Evolutionary conservation across 495 filamentous ascomycete genomes (phyloP), one percentile per base, ranked within the genome.

Genomic region (Paragyromitra xinjiangensis): DNA sequence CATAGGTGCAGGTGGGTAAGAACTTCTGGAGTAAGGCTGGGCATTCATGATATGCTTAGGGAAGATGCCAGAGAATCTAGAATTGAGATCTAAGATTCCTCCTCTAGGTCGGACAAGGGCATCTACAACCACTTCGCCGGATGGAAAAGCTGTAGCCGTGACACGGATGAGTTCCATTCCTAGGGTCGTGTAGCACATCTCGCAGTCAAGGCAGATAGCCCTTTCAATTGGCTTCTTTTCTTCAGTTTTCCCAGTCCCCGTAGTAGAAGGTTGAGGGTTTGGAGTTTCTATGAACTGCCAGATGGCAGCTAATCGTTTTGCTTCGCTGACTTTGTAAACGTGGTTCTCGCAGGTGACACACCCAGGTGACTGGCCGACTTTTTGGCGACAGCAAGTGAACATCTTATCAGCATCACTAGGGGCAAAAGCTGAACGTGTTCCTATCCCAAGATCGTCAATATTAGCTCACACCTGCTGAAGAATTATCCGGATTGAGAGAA

Each of bases 151-250:
- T 40, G 92, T 89, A 8, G 91, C 93, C 0, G 95, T 97, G 24
- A 99, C 82, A 19, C 95, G 92, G 58, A 98, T 90, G 14, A 99
- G 86, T 81, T 99, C 95, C 69, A 98, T 82, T 0, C 95, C 95
- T 45, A 90, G 77, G 1, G 91, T 91, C 0, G 95, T 98, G 82
- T 95, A 99, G 8, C 92, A 92, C 95, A 99, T 99, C 81, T 99
- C 95, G 81, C 96, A 97, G 83, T 99, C 95, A 78, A 99, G 91
- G 79, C 89, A 91, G 14, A 98, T 62, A 6, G 89, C 55, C 71
- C 83, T 64, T 81, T 80, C 14, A 78, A 74, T 40, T 64, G 82
- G 64, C 79, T 83, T 37, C 19, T 42, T 66, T 11, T 64, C 45
- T 45, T 72, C 71, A 3, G 29, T 40, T 45, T 71, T 55, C 11